A percentile compares a stretch with the other conserved stretches of the same genome.
Conservation (phyloP, 2,329 filamentous ascomycete species). For the Colletotrichum sp. region DNA sequence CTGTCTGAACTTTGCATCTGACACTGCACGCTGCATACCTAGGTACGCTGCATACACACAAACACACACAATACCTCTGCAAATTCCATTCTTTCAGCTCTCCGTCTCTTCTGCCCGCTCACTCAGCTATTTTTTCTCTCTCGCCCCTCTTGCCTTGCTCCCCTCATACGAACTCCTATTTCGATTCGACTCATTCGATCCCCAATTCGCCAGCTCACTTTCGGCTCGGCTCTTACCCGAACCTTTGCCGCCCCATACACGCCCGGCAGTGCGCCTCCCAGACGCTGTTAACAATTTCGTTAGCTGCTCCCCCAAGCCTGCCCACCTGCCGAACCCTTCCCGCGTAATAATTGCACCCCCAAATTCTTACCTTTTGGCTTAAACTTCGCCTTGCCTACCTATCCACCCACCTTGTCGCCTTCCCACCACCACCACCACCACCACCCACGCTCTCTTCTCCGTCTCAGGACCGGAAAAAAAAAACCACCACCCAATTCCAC, state of each 20-base stretch:
- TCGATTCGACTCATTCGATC: background rate
- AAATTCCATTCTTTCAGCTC: background rate
- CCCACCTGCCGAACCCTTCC: background rate
- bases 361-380: background rate
- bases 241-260: background rate
- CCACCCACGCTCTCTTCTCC: background rate
- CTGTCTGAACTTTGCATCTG: background rate
- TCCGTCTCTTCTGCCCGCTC: background rate
- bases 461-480: background rate
- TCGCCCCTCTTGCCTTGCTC: background rate
- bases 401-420: background rate
- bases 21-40: background rate
- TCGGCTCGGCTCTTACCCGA: slow-evolving; percentile 11
- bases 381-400: background rate
- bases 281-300: background rate
- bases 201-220: background rate
- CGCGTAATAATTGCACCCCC: slow-evolving; percentile 1
- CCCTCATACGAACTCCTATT: background rate
- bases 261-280: background rate
- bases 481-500: slow-evolving; percentile 5
- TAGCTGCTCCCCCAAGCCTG: background rate
- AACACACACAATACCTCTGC: background rate
- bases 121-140: background rate
- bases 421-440: background rate
- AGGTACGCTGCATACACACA: background rate